These are phyloP conservation scores for Fusarium foetens DNA, from an alignment of 2,329 filamentous ascomycete genomes.

Conservation along the genomic window DNA sequence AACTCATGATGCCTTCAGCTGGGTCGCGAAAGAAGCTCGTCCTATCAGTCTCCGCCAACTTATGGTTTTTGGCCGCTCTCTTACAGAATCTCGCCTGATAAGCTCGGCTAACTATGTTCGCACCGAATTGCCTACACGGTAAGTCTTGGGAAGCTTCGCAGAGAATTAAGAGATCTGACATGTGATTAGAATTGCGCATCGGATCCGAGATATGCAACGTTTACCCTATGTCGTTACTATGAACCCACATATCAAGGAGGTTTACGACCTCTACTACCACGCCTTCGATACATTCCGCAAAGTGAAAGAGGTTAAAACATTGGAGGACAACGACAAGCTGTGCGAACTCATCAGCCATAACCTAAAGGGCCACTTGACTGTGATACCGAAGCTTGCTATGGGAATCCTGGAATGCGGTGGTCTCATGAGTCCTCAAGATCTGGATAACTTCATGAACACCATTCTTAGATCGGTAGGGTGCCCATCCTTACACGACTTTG, in stretches of 20 bases:
- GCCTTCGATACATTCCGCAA: conserved; percentile 94
- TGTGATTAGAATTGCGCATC: conserved; percentile 79
- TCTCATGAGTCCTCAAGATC: conserved; percentile 80
- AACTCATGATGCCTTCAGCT: conserved; percentile 64
- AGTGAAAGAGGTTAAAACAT: conserved; percentile 81
- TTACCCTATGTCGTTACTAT: conserved; percentile 95
- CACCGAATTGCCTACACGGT: conserved; percentile 83
- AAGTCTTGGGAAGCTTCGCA: conserved; percentile 25
- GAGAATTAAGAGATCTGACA: conserved; percentile 16
- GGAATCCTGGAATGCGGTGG: conserved; percentile 91
- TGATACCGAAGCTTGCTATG: conserved; percentile 94
- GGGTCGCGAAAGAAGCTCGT: conserved; percentile 90
- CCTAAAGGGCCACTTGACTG: conserved; percentile 86
- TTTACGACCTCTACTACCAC: conserved; percentile 96
- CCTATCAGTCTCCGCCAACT: conserved; percentile 97
- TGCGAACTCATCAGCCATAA: conserved; percentile 84
- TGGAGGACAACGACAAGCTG: conserved; percentile 90
- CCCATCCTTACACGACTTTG: neutral
- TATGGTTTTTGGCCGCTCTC: conserved; percentile 94
- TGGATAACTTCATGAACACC: conserved; percentile 96
- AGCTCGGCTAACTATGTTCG: conserved; percentile 98
- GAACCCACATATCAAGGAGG: conserved; percentile 92
- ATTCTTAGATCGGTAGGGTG: conserved; percentile 83
- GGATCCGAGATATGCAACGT: conserved; percentile 96
- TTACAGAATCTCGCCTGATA: conserved; percentile 89